Conservation (phyloP, 352 stramenopile genomes). For the Phytophthora pseudosyringae region DNA sequence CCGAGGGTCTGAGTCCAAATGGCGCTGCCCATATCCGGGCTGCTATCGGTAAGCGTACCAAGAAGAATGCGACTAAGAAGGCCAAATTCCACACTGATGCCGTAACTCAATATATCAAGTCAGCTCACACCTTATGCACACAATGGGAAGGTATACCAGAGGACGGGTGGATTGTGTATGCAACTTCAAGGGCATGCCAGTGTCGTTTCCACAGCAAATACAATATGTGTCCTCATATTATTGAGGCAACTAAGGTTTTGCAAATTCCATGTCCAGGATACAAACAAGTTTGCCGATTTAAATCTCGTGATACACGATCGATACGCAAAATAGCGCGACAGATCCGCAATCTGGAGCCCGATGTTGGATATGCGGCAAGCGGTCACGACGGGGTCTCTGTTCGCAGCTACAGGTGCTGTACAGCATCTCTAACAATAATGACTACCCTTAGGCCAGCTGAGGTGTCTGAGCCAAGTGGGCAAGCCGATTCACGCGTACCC, state of each 20-base stretch:
- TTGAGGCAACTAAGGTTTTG: not conserved
- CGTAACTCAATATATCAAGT: not conserved
- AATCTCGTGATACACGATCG: not conserved
- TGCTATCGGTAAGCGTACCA: too few relatives aligned
- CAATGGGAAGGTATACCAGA: not conserved
- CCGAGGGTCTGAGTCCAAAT: too few relatives aligned
- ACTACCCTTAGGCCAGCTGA: too few relatives aligned
- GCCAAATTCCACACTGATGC: not conserved
- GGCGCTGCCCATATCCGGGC: too few relatives aligned
- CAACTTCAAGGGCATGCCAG: not conserved
- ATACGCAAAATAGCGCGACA: not conserved
- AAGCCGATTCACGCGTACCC: too few relatives aligned
- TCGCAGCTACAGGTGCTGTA: too few relatives aligned
- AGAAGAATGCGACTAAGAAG: not conserved
- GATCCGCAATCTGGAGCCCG: not conserved
- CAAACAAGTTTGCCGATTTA: not conserved
- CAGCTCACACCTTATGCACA: not conserved
- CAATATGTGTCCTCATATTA: not conserved
- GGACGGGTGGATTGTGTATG: not conserved
- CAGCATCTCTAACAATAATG: too few relatives aligned
- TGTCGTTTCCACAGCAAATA: not conserved
- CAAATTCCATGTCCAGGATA: not conserved
- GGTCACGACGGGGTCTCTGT: too few relatives aligned
- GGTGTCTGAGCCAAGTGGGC: too few relatives aligned
- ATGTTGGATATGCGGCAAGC: not conserved